A percentile compares a stretch with the other conserved stretches of the same genome.
Conservation (phyloP, 2,329 filamentous ascomycete genomes). For the Mycosphaerella arachidis region DNA sequence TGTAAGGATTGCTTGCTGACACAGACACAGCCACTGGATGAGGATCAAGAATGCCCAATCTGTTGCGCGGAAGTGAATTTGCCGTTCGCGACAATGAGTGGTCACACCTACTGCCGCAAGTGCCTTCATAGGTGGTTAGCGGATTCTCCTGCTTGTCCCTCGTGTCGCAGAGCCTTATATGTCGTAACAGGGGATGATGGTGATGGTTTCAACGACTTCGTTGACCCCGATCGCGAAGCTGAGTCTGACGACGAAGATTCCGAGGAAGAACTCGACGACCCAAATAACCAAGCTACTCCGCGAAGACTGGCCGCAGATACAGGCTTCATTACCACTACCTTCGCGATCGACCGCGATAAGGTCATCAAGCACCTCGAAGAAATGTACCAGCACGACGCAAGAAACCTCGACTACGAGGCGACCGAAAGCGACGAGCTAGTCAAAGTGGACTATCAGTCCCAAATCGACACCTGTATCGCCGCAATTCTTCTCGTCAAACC, state of each 20-base stretch:
- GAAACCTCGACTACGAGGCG: not conserved
- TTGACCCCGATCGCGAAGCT: not conserved
- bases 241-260: not conserved
- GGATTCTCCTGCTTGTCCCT: not conserved
- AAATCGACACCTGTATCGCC: not conserved
- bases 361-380: not conserved
- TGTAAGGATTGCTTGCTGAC: not conserved
- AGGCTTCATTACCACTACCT: not conserved
- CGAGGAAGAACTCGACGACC: not conserved
- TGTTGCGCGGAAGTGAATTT: not conserved
- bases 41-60: not conserved
- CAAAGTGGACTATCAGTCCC: not conserved
- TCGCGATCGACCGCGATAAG: not conserved
- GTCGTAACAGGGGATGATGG: not conserved
- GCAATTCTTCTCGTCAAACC: not conserved
- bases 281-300: not conserved
- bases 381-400: not conserved
- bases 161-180: not conserved
- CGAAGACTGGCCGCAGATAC: not conserved
- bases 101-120: not conserved
- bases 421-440: not conserved
- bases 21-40: not conserved
- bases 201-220: not conserved
- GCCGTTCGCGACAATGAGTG: not conserved
- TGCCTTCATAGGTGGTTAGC: not conserved